phyloP scores from a whole-genome alignment of 176 grass and related monocot species.

The Tillandsia leiboldiana region DNA sequence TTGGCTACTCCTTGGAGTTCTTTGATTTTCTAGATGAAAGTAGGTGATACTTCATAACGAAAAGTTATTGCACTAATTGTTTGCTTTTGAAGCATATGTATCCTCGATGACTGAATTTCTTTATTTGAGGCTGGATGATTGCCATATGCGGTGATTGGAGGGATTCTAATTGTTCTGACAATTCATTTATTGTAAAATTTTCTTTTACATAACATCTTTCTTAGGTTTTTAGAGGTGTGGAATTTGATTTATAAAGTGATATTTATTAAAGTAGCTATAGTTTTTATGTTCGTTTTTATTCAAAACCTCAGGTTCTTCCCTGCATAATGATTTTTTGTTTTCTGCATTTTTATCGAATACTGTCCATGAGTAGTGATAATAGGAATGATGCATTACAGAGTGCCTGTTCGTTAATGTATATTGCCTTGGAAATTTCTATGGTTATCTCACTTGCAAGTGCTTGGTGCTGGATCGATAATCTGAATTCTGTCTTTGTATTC shows the following conservation, averaged over 20 bases:
- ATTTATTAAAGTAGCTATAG: not conserved
- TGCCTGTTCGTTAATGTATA: not conserved
- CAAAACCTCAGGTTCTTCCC: not conserved
- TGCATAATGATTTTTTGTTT: not conserved
- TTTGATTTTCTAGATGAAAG: constrained; percentile 49
- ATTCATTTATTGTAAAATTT: not conserved
- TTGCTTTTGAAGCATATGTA: not conserved
- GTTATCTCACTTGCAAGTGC: not conserved
- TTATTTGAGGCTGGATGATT: not conserved
- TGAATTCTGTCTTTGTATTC: not conserved
- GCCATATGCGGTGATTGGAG: not conserved
- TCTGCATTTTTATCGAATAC: not conserved
- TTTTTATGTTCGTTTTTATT: not conserved
- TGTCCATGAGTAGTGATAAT: not conserved
- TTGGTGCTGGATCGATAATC: not conserved
- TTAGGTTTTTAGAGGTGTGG: not conserved
- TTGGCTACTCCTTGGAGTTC: constrained; percentile 43
- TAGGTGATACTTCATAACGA: constrained; percentile 22
- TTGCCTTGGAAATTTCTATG: not conserved
- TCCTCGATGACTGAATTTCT: not conserved
- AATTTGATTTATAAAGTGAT: not conserved
- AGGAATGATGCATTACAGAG: not conserved
- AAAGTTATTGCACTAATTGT: not conserved
- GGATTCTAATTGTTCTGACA: not conserved
- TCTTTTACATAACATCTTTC: not conserved